Evolutionary conservation across 225 moss, liverwort and hornwort genomes (phyloP), one percentile per base, ranked within the genome.

Genomic region (Antitrichia curtipendula): DNA sequence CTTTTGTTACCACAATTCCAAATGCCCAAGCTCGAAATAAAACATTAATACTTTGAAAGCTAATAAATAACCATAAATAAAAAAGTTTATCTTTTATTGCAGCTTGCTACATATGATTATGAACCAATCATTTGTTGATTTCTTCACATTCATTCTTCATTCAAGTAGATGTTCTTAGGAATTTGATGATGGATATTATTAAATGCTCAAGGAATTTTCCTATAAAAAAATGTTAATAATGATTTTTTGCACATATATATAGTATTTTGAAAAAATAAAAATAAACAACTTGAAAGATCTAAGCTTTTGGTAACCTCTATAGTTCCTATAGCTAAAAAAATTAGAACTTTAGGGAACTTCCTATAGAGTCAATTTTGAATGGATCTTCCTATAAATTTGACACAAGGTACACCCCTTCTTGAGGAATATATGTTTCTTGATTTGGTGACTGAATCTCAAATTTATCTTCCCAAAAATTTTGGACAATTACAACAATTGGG

Each of bases 301-400:
- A 9, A 71, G 16, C 9, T 71, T 43, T 28, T 27, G 43, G 9
- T 16, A 71, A 43, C 6, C 8, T 43, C 9, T 27, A 43, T 27
- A 27, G 43, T 2, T 43, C 1, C 5, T 1, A 7, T 15, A 41
- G 5, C 0, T 45, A 4, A 28, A 9, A 5, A 27, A 43, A 27
- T 9, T 27, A 28, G 45, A 45, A 43, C 16, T 28, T 15, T 41
- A 41, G 2, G 5, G 7, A 70, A 1, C 5, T 70, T 71, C 9
- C 10, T 43, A 71, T 3, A 9, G 16, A 43, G 3, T 27, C 16
- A 43, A 28, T 16, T 71, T 45, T 28, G 1, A 71, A 28, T 43
- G 17, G 6, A 15, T 71, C 16, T 9, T 69, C 7, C 0, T 41
- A 1, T 14, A 70, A 27, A 41, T 70, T 70, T 70, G 25, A 70